Evolutionary conservation across 257 asterid species (phyloP), one percentile per base, ranked within the genome.

Genomic region (Penstemon barbatus): DNA sequence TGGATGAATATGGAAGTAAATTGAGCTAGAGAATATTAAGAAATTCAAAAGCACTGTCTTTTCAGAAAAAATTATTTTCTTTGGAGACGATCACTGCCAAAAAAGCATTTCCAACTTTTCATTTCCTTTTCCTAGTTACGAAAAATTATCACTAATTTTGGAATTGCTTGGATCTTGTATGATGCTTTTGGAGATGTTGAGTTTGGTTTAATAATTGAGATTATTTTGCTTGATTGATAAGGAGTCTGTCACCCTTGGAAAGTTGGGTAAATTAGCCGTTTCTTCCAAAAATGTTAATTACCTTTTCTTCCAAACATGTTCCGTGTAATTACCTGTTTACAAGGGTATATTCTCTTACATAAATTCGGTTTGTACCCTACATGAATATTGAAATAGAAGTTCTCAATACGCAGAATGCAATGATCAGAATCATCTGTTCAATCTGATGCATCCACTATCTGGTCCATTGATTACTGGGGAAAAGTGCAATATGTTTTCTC

Each of bases 51-150:
- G 5, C 19, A 4, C 33, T 18, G 45, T 33, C 58, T 8, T 51
- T 15, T 61, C 15, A 67, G 51, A 44, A 42, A 67, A 15, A 40
- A 70, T 44, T 53, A 6, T 5, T 57, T 15, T 64, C 3, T 39
- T 57, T 45, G n/a, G 2, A 4, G 50, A 66, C 1, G 12, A 50
- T 10, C 41, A 65, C 61, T 37, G 45, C 64, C 57, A 36, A 1
- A 25, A 37, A 45, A 15, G 15, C 53, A 50, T 25, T 55, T 19
- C 65, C 43, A 44, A 25, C n/a, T 54, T 63, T 13, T 8, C 40
- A 4, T 71, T 15, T 33, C 44, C 13, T 71, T 71, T 18, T 58
- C 45, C 45, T 61, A 44, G 10, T n/a, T 11, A 54, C 10, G 4
- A 11, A 36, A 61, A 4, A 42, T 6, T 51, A 63, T 36, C 7